phyloP scores from a whole-genome alignment of 352 stramenopile species.

The Pythium folliculosum region DNA sequence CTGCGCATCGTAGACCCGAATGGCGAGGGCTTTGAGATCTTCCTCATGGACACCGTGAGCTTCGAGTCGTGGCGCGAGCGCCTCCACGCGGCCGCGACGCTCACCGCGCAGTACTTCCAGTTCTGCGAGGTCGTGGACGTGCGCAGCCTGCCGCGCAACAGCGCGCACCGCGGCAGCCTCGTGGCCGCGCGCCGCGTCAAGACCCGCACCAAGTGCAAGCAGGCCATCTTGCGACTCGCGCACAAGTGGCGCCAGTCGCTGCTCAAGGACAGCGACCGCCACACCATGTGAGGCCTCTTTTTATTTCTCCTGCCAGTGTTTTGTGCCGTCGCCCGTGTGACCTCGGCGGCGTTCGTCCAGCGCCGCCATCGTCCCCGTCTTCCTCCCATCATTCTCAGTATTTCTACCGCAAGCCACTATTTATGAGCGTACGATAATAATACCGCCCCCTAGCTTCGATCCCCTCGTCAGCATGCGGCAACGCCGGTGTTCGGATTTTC shows the following conservation, averaged over 20 bases:
- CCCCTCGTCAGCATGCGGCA: not conserved
- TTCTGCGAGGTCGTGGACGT: constrained; percentile 49
- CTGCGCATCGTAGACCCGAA: constrained; percentile 75
- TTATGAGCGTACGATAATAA: constrained; percentile 21
- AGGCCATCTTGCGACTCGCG: constrained; percentile 44
- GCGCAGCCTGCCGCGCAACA: constrained; percentile 56
- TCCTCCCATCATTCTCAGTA: not conserved
- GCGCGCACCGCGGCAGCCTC: constrained; percentile 67
- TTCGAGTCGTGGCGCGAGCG: constrained; percentile 55
- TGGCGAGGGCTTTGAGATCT: constrained; percentile 76
- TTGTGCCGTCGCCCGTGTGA: not conserved
- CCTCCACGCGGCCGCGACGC: constrained; percentile 57
- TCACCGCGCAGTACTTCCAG: constrained; percentile 71
- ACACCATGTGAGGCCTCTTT: constrained; percentile 12
- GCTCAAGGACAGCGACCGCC: constrained; percentile 19
- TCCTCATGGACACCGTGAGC: constrained; percentile 52
- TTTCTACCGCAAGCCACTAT: not conserved
- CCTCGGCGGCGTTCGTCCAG: no score
- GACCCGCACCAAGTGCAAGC: constrained; percentile 53
- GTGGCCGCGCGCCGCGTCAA: constrained; percentile 57
- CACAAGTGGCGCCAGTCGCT: constrained; percentile 36
- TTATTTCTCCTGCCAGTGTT: not conserved
- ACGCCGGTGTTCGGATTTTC: not conserved
- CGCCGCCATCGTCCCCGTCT: no score
- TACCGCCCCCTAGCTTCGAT: not conserved